phyloP scores from a whole-genome alignment of 139 green algal species.

The Dunaliella primolecta region DNA sequence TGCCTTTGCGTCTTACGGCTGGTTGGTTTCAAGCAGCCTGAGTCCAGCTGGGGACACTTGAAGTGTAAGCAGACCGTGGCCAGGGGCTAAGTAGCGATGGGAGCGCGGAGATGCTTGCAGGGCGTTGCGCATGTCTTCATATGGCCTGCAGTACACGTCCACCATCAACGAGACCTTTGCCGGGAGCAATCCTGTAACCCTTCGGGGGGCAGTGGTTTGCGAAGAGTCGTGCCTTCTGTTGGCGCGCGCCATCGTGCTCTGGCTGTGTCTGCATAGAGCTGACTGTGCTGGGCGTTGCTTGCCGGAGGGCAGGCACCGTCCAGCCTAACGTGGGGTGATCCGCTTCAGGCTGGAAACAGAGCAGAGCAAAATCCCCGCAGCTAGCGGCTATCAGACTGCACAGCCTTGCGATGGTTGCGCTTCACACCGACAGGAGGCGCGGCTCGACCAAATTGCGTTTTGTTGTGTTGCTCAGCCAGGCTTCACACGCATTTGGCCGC shows the following conservation, averaged over 20 bases:
- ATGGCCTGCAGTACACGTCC: too few relatives aligned
- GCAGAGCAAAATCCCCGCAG: not conserved
- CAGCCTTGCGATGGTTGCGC: not conserved
- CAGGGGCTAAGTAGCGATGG: too few relatives aligned
- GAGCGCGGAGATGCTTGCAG: too few relatives aligned
- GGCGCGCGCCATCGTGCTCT: not conserved
- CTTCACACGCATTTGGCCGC: too few relatives aligned
- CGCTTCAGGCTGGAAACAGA: not conserved
- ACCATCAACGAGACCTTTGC: too few relatives aligned
- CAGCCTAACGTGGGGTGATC: not conserved
- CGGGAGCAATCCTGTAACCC: not conserved
- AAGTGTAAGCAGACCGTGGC: too few relatives aligned
- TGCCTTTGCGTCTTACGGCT: too few relatives aligned
- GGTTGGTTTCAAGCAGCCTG: too few relatives aligned
- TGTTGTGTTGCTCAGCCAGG: too few relatives aligned
- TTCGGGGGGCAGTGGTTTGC: not conserved
- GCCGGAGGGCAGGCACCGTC: not conserved
- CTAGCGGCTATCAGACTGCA: not conserved
- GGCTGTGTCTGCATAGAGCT: not conserved
- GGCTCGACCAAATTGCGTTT: not conserved
- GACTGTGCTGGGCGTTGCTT: not conserved
- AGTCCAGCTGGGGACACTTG: too few relatives aligned
- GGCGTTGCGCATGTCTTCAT: too few relatives aligned
- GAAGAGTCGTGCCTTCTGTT: not conserved
- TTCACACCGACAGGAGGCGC: not conserved